These are phyloP conservation scores for Sugiyamaella xylanicola DNA, from an alignment of 1,139 yeast genomes.

Conservation along the genomic window DNA sequence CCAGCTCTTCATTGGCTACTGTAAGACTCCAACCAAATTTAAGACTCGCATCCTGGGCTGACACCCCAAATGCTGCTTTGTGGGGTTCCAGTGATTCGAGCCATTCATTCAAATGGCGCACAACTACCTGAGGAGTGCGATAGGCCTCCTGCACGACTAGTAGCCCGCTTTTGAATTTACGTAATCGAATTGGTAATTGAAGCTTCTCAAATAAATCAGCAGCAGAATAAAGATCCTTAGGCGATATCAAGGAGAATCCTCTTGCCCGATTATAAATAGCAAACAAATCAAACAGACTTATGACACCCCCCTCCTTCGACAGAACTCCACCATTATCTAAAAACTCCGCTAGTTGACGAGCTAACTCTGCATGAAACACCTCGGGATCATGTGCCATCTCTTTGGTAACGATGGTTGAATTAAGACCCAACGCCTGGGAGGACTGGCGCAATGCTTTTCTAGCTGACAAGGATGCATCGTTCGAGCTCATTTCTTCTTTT, in stretches of 20 bases:
- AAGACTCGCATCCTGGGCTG: conserved; percentile 52
- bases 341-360: conserved; percentile 63
- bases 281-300: conserved; percentile 62
- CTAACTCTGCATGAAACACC: conserved; percentile 50
- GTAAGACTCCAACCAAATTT: conserved; percentile 69
- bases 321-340: conserved; percentile 45
- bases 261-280: conserved; percentile 62
- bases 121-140: conserved; percentile 40
- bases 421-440: conserved; percentile 40
- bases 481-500: conserved; percentile 27
- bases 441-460: conserved; percentile 38
- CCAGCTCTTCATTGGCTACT: conserved; percentile 68
- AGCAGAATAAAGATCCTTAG: conserved; percentile 57
- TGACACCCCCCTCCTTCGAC: conserved; percentile 54
- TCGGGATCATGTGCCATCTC: conserved; percentile 45
- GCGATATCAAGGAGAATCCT: conserved; percentile 61
- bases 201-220: conserved; percentile 51
- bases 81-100: conserved; percentile 35
- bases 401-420: conserved; percentile 42
- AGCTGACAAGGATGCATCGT: conserved; percentile 28
- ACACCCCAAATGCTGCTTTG: conserved; percentile 44
- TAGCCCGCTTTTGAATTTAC: conserved; percentile 48
- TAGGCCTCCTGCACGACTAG: conserved; percentile 50
- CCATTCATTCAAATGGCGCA: conserved; percentile 42
- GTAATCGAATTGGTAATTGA: conserved; percentile 49